Evolutionary conservation across 2,329 filamentous ascomycete species (phyloP).

Genomic region (Paecilomyces sp.): DNA sequence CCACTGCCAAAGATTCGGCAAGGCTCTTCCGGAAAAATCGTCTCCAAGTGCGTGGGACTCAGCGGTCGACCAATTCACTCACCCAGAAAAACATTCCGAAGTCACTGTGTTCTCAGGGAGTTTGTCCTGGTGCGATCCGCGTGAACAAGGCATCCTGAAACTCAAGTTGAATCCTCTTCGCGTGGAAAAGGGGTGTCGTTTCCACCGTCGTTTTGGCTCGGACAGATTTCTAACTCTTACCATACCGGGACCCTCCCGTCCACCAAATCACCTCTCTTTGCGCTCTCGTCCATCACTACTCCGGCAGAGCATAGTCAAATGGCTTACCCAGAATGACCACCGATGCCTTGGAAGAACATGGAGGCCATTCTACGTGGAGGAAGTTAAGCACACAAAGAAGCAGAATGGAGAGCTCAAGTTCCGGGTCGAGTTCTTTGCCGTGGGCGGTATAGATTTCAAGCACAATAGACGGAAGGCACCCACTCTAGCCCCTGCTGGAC

Average conservation of each 20-base stretch:
- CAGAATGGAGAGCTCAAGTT: conserved; percentile 16
- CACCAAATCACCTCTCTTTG: conserved; percentile 18
- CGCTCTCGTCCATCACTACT: conserved; percentile 16
- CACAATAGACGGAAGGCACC: conserved; percentile 3
- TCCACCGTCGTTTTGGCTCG: conserved; percentile 39
- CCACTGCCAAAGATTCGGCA: conserved; percentile 16
- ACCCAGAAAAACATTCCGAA: conserved; percentile 24
- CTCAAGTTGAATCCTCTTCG: conserved; percentile 35
- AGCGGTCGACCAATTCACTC: conserved; percentile 24
- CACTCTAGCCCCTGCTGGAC: conserved; percentile 12
- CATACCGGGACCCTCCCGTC: conserved; percentile 23
- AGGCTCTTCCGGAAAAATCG: conserved; percentile 24
- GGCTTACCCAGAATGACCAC: conserved; percentile 33
- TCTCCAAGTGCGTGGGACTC: conserved; percentile 25
- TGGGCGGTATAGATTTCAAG: conserved; percentile 35
- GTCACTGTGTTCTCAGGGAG: conserved; percentile 34
- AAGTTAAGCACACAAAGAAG: conserved; percentile 27
- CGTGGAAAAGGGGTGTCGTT: conserved; percentile 36
- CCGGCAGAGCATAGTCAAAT: conserved; percentile 28
- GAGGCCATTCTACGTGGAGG: conserved; percentile 38
- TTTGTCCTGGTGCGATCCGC: conserved; percentile 29
- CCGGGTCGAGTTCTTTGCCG: conserved; percentile 37
- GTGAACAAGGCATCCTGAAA: conserved; percentile 28
- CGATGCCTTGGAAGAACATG: conserved; percentile 36
- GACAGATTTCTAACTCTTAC: conserved; percentile 40